These are phyloP conservation scores for Verruconis gallopava DNA, from an alignment of 2,329 filamentous ascomycete species.

Conservation along the genomic window DNA sequence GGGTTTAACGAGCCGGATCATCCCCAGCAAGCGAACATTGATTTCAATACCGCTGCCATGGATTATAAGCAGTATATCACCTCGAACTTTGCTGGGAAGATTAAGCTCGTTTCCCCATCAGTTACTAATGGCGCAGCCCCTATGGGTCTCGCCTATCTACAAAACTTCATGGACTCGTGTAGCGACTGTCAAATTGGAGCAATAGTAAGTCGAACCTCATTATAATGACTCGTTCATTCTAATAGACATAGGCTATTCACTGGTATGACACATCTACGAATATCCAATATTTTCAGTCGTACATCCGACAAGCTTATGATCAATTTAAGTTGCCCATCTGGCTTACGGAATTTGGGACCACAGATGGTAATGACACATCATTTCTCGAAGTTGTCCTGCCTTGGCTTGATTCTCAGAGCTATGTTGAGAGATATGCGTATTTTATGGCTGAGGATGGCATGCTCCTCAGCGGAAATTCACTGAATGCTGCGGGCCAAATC, in stretches of 20 bases:
- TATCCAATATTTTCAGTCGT: slow-evolving; percentile 9
- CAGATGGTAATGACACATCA: slow-evolving; percentile 12
- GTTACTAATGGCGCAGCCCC: slow-evolving; percentile 17
- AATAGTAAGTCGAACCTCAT: too few species aligned
- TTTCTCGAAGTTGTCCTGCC: slow-evolving; percentile 21
- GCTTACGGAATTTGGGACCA: slow-evolving; percentile 22
- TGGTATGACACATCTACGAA: slow-evolving; percentile 16
- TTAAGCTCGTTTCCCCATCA: slow-evolving; percentile 17
- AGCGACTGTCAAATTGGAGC: slow-evolving; percentile 16
- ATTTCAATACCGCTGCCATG: slow-evolving; percentile 20
- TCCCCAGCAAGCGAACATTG: slow-evolving; percentile 23
- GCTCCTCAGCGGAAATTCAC: slow-evolving; percentile 3
- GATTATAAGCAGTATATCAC: slow-evolving; percentile 13
- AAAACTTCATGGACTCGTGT: slow-evolving; percentile 15
- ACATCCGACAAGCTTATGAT: slow-evolving; percentile 7
- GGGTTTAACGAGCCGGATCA: slow-evolving; percentile 25
- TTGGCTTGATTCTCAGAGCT: slow-evolving; percentile 19
- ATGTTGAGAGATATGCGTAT: slow-evolving; percentile 22
- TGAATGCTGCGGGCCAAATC: slow-evolving; percentile 6
- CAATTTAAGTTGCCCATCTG: slow-evolving; percentile 17
- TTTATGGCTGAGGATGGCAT: slow-evolving; percentile 14
- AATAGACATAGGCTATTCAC: too few species aligned
- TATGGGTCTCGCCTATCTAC: slow-evolving; percentile 15
- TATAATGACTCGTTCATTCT: too few species aligned
- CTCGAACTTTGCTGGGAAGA: slow-evolving; percentile 11